A percentile compares a stretch with the other conserved stretches of the same genome.
Evolutionary conservation across 768 basidiomycete species (phyloP).

Genomic region (Baorangia bicolor): DNA sequence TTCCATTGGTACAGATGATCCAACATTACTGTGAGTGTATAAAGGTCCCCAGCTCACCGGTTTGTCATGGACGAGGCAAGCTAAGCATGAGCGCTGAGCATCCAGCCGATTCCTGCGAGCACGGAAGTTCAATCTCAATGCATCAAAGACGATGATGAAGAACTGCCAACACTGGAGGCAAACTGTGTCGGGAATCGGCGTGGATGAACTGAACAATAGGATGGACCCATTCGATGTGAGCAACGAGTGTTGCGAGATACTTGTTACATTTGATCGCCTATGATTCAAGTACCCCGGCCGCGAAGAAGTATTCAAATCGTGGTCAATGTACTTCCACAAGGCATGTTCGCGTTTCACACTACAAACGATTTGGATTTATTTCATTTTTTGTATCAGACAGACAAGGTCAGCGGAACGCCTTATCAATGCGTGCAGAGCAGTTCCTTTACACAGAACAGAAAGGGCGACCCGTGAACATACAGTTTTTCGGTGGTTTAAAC

Average conservation of each 20-base stretch:
- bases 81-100: slow-evolving; percentile 2
- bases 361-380: background rate
- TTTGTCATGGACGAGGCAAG: background rate
- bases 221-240: slow-evolving; percentile 74
- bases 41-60: background rate
- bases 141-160: slow-evolving; percentile 62
- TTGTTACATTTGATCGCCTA: background rate
- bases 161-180: slow-evolving; percentile 70
- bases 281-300: slow-evolving; percentile 63
- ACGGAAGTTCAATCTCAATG: slow-evolving; percentile 57
- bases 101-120: slow-evolving; percentile 74
- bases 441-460: slow-evolving; percentile 38
- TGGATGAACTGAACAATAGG: slow-evolving; percentile 59
- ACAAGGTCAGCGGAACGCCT: slow-evolving; percentile 51
- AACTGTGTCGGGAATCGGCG: slow-evolving; percentile 60
- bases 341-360: slow-evolving; percentile 33
- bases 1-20: slow-evolving; percentile 58
- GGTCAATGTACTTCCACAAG: slow-evolving; percentile 82
- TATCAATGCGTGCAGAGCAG: background rate
- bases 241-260: slow-evolving; percentile 2
- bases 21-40: slow-evolving; percentile 55
- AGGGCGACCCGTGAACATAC: slow-evolving; percentile 72
- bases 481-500: slow-evolving; percentile 60
- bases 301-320: slow-evolving; percentile 65
- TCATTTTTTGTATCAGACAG: slow-evolving; percentile 43